Evolutionary conservation across 2,329 filamentous ascomycete species (phyloP), one percentile per base, ranked within the genome.

Genomic region (Xenosphaeropsis pyriputrescens): DNA sequence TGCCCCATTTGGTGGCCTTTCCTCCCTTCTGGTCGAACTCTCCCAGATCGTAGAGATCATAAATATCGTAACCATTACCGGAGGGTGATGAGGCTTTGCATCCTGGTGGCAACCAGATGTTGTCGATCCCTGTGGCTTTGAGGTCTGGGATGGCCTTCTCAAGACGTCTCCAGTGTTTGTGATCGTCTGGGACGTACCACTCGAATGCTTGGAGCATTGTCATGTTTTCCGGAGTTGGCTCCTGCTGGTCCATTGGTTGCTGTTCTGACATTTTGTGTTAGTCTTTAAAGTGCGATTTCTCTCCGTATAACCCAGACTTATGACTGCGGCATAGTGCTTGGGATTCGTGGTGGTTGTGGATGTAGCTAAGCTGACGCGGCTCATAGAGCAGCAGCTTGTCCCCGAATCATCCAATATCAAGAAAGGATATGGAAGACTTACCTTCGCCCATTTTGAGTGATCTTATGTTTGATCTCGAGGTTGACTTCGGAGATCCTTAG

Each of bases 1-100:
- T 56, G 2, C 77, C 78, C 75, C 75, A 83, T 62, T 81, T 81
- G 0, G 77, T 82, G 6, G 60, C 56, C 2, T 56, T 55, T 0
- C 60, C 53, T 3, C 72, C 72, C 50, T 81, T 81, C 50, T 80
- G 75, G 32, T 79, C 68, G 46, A 82, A 83, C 49, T 82, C 77
- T 22, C 78, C 78, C 2, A 78, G 56, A 41, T 79, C 74, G 47
- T 73, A 79, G 12, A 82, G 55, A 47, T 82, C 78, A 49, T 80
- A 82, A 44, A 72, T 64, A 49, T 76, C 73, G 45, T 78, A 77
- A 4, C 78, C 78, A 45, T 79, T 80, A 22, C 72, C 70, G 32
- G 63, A 50, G 1, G 67, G 62, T 18, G 62, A 63, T 42, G 69
- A 67, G 0, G 68, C 75, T 56, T 82, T 82, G 56, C 75, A 79